Base-by-base conservation (phyloP, 352 stramenopile species). In the Phytophthora agathidicida region DNA sequence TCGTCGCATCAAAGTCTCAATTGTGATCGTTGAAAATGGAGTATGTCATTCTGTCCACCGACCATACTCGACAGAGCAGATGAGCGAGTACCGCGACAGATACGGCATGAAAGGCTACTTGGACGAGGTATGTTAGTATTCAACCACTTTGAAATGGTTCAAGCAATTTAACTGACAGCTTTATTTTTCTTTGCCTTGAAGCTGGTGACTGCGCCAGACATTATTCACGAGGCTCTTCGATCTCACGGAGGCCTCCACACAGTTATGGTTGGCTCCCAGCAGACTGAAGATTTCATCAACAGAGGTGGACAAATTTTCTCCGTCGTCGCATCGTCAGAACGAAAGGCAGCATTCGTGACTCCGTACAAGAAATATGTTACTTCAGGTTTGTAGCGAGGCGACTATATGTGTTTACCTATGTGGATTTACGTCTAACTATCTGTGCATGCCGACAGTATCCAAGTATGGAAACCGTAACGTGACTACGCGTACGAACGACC, bases 281-380 rank as follows among this genome's bases (percentile, higher is more conserved):
- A 71, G 28, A 96, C 87, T 0, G 87, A 96, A 60, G 70, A 91
- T 14, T 68, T 93, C 26, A 88, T 96, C 42, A 93, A 94, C 36
- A 59, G 53, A 24, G 82, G 83, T 11, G 71, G 57, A 6, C 63
- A 91, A 28, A 77, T 96, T 19, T 96, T 96, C 39, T 33, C 50
- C 5, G 56, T 68, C 5, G 71, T 96, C 19, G 66, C 81, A 1
- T 68, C 69, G 0, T 51, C 66, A 8, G 80, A 93, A 41, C 66
- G 83, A n/a, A 86, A 86, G 26, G 74, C 80, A 22, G 82, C 82
- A 7, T 90, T 96, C 16, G 75, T 94, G 17, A 96, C 85, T 8
- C 87, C 87, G 4, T 89, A 64, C 59, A 94, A 96, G 54, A 93
- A 93, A 75, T 96, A 96, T 33, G 80, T 94, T 13, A 89, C 83